Base-by-base conservation (phyloP, 768 basidiomycete species). In the Tulasnella sp. region DNA sequence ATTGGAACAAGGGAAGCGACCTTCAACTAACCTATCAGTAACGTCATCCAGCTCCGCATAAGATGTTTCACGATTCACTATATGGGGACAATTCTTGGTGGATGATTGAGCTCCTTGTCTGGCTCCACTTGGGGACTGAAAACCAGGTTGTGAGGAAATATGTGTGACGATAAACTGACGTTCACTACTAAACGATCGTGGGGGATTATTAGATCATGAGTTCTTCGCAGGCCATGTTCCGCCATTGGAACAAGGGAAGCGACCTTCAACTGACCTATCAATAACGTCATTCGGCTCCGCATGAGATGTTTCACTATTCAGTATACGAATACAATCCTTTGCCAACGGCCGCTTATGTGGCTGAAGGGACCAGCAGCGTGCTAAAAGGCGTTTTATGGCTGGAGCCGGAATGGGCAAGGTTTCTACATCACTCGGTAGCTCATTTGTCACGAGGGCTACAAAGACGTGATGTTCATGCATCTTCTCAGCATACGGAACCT, bases 91-190 rank as follows among this genome's bases (percentile, higher is more conserved):
- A n/a, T n/a, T n/a, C n/a, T n/a, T n/a, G n/a, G n/a, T n/a, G n/a
- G n/a, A n/a, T n/a, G n/a, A n/a, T n/a, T n/a, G n/a, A n/a, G n/a
- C n/a, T n/a, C 15, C 37, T 11, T 31, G 69, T 39, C 34, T 7
- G n/a, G 39, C 70, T 45, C 73, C 64, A 52, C 67, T 75, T 14
- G 36, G 73, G 36, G 12, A 37, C n/a, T 37, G 70, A 36, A 67
- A n/a, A 12, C 25, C 37, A 9, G 71, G 71, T 40, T n/a, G 17
- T 29, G 64, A 64, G 73, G 64, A 37, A 39, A 37, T 8, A 12
- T 54, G 67, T 25, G 73, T 58, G 17, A 22, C 11, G 73, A 75
- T 75, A n/a, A 52, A 58, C n/a, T n/a, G n/a, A n/a, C n/a, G n/a
- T n/a, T n/a, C n/a, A n/a, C n/a, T n/a, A n/a, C n/a, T n/a, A n/a